Percentiles rank a stretch among this genome's conserved stretches.
Conservation (phyloP, 2,329 filamentous ascomycete genomes). For the Clarireedia paspali region DNA sequence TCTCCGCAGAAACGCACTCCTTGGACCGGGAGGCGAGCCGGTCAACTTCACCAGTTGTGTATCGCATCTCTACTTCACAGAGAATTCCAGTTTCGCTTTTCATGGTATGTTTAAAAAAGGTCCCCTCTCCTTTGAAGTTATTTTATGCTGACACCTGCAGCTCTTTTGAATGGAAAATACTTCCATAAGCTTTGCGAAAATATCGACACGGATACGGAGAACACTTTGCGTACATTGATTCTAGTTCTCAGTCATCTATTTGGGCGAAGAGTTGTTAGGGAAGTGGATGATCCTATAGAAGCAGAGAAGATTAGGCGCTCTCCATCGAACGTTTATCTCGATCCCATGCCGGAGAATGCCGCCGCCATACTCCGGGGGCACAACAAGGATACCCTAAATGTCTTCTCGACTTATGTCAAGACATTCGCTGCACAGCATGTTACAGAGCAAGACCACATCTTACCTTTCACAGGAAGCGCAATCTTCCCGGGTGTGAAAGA, state of each 20-base stretch:
- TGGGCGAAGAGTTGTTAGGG: slow-evolving; percentile 46
- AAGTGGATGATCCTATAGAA: slow-evolving; percentile 41
- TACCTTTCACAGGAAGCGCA: slow-evolving; percentile 25
- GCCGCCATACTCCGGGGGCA: slow-evolving; percentile 49
- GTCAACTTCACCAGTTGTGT: slow-evolving; percentile 66
- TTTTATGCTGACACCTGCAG: slow-evolving; percentile 9
- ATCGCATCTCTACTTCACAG: slow-evolving; percentile 68
- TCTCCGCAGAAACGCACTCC: slow-evolving; percentile 58
- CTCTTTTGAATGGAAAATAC: slow-evolving; percentile 62
- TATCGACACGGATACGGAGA: slow-evolving; percentile 40
- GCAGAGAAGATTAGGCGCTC: slow-evolving; percentile 45
- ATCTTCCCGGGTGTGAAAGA: slow-evolving; percentile 14
- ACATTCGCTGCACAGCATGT: slow-evolving; percentile 60
- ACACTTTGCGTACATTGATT: slow-evolving; percentile 53
- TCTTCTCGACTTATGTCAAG: slow-evolving; percentile 61
- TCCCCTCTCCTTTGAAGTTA: slow-evolving; percentile 4
- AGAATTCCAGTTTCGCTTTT: slow-evolving; percentile 69
- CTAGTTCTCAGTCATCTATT: slow-evolving; percentile 66
- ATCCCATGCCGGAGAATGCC: slow-evolving; percentile 50
- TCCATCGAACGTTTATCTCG: slow-evolving; percentile 58
- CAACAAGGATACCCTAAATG: slow-evolving; percentile 52
- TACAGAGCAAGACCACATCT: slow-evolving; percentile 21
- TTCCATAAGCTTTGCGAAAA: slow-evolving; percentile 56
- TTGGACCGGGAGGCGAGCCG: slow-evolving; percentile 53
- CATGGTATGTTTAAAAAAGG: slow-evolving; percentile 38